Evolutionary conservation across 306 rosid genomes (phyloP), one percentile per base, ranked within the genome.

Genomic region (Citrullus mucosospermus): DNA sequence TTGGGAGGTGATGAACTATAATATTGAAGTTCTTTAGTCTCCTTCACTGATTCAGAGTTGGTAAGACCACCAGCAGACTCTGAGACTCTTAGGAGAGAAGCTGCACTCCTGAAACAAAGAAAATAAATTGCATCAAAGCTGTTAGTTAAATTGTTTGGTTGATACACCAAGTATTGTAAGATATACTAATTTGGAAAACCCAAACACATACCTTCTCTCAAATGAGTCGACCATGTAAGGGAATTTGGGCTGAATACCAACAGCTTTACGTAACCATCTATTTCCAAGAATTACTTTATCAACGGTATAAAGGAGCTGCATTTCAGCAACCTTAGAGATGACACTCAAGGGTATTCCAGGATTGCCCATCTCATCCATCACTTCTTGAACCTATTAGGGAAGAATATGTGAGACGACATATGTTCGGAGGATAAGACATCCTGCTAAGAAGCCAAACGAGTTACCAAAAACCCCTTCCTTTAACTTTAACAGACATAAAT

Each of bases 171-270:
- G 55, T 46, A 72, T 50, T 50, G 76, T 5, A 22, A 22, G 57
- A 70, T 46, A 57, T 6, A 50, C 41, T 25, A 46, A 28, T 48
- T 72, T 28, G 43, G 59, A 25, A 22, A 73, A 73, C 58, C 20
- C 17, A 46, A 9, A 6, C 12, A 50, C 28, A 63, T 87, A 96
- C 98, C 99, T 92, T 86, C 89, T 92, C 87, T 96, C 99, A 76
- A 96, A 96, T 17, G 98, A 88, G 88, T 96, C 99, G 57, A 96
- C 98, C 91, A 96, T 78, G 79, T 91, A 96, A 10, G 99, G 99
- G 86, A 96, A 96, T 58, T 87, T 90, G 12, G 98, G 99, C 61
- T 96, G 99, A 85, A 96, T 96, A 81, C 98, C 98, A 41, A 91
- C 85, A 71, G 96, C 96, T 89, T 86, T 96, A 80, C 99, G 88